phyloP scores from a whole-genome alignment of 495 filamentous ascomycete species.

The Penicillium pulvis region DNA sequence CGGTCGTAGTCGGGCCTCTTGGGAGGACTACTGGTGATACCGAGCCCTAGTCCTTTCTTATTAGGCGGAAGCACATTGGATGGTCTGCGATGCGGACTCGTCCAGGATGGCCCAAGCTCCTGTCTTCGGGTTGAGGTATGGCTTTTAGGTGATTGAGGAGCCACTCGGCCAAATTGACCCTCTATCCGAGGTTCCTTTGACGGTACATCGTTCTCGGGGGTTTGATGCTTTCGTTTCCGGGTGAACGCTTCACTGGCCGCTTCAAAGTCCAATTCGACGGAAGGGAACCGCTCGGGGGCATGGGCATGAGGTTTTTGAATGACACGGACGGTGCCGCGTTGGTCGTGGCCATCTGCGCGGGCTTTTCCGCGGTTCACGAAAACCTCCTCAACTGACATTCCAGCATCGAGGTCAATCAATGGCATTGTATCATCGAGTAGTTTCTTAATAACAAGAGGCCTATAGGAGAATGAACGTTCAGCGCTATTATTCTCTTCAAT shows the following conservation, averaged over 20 bases:
- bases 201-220: neutral
- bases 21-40: neutral
- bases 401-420: constrained; percentile 32
- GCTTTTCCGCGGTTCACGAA: constrained; percentile 43
- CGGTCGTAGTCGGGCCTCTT: neutral
- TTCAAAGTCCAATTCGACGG: constrained; percentile 32
- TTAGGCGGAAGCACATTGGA: neutral
- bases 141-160: neutral
- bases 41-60: neutral
- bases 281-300: constrained; percentile 31
- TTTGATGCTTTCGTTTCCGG: neutral
- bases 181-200: neutral
- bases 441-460: constrained; percentile 42
- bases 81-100: neutral
- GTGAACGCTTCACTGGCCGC: neutral
- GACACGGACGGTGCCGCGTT: constrained; percentile 37
- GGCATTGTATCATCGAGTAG: constrained; percentile 40
- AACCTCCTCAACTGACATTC: constrained; percentile 41
- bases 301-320: constrained; percentile 30
- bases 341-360: constrained; percentile 36
- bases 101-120: neutral
- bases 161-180: neutral
- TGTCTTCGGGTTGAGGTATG: neutral
- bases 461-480: constrained; percentile 6
- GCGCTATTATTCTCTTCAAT: neutral